Conservation (phyloP, 2,329 filamentous ascomycete genomes). For the Fusarium pseudograminearum region DNA sequence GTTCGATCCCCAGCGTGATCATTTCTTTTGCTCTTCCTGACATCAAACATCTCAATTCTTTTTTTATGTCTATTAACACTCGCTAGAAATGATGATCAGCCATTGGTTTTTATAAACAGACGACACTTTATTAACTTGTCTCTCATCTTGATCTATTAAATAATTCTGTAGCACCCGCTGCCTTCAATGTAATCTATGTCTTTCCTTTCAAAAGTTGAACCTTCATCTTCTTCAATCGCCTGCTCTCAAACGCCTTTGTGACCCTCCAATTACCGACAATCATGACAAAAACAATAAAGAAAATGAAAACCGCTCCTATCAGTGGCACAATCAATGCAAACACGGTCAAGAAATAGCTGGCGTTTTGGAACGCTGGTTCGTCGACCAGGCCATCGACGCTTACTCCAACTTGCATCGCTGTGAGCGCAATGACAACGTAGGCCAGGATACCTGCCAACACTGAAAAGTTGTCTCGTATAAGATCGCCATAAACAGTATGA, state of each 20-base stretch:
- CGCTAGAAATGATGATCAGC: too few relatives aligned
- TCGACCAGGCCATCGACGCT: constrained; percentile 14
- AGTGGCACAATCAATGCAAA: constrained; percentile 35
- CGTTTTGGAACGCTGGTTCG: constrained; percentile 19
- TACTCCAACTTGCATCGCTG: constrained; percentile 36
- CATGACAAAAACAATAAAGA: constrained; percentile 33
- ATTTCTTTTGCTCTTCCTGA: neutral
- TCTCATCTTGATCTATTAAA: neutral
- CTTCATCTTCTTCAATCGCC: constrained; percentile 26
- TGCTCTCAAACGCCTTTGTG: constrained; percentile 30
- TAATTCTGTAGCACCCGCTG: too few relatives aligned
- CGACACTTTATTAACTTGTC: neutral
- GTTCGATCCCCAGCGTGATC: constrained; percentile 40
- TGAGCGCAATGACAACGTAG: constrained; percentile 37
- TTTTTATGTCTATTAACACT: neutral
- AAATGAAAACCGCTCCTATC: constrained; percentile 27
- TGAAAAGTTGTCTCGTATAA: constrained; percentile 36
- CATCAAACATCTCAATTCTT: neutral
- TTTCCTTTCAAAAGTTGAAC: constrained; percentile 4
- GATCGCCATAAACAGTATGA: constrained; percentile 33
- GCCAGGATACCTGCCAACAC: constrained; percentile 35
- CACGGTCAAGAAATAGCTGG: constrained; percentile 32
- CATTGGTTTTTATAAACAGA: too few relatives aligned
- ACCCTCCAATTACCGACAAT: constrained; percentile 33
- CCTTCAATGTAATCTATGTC: neutral